These are phyloP conservation scores for Rhypophila decipiens DNA, from an alignment of 495 filamentous ascomycete genomes.

Conservation along the genomic window DNA sequence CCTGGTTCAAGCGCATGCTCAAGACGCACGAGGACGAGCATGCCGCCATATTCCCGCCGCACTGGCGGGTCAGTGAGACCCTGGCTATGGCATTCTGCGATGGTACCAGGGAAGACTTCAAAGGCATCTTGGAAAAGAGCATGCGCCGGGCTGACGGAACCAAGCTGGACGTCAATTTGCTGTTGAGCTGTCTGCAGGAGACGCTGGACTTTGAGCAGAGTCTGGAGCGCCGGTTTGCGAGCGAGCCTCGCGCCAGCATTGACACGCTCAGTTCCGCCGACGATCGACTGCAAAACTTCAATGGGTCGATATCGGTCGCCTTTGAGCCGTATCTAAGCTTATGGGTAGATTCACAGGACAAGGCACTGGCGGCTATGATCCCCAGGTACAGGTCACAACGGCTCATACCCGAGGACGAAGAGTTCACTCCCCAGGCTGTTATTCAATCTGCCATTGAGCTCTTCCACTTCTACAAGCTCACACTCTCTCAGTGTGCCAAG, in stretches of 20 bases:
- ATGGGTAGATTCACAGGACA: conserved; percentile 96
- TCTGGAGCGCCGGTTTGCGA: conserved; percentile 76
- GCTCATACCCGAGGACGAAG: conserved; percentile 74
- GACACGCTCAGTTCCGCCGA: conserved; percentile 82
- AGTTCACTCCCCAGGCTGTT: conserved; percentile 85
- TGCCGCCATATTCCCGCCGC: conserved; percentile 74
- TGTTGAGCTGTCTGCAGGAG: conserved; percentile 90
- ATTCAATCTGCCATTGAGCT: conserved; percentile 92
- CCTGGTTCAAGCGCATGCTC: conserved; percentile 93
- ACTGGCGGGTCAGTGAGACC: conserved; percentile 86
- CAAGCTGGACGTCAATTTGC: conserved; percentile 82
- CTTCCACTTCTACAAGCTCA: conserved; percentile 91
- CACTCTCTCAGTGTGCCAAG: conserved; percentile 90
- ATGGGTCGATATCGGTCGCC: conserved; percentile 90
- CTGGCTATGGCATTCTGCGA: conserved; percentile 93
- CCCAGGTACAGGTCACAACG: conserved; percentile 86
- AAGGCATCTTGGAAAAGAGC: conserved; percentile 79
- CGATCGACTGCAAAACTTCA: conserved; percentile 72
- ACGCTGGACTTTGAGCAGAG: conserved; percentile 96
- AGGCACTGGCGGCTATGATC: conserved; percentile 76
- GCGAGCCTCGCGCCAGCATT: conserved; percentile 73
- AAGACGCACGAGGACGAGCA: conserved; percentile 97
- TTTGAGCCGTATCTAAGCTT: conserved; percentile 96
- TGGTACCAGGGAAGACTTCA: conserved; percentile 91
- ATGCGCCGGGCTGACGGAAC: conserved; percentile 72